These are phyloP conservation scores for Polyplosphaeria fusca DNA, from an alignment of 495 filamentous ascomycete species.

Conservation along the genomic window DNA sequence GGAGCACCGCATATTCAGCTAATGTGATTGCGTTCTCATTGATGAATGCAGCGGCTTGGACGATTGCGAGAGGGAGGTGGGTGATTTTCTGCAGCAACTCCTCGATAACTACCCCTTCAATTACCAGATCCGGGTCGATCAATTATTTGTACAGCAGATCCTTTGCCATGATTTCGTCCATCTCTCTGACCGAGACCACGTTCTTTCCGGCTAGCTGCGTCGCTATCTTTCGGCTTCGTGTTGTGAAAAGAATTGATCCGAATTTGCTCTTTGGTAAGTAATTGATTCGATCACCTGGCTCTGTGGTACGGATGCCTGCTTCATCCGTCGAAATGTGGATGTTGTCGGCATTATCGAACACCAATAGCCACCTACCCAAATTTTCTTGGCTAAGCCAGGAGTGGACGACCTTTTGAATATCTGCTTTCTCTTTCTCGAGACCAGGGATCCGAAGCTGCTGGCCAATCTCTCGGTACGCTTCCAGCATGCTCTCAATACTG, in stretches of 20 bases:
- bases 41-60: constrained; percentile 27
- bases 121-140: background rate
- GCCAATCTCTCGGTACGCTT: constrained; percentile 47
- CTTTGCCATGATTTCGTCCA: background rate
- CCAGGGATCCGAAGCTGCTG: constrained; percentile 13
- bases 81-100: constrained; percentile 5
- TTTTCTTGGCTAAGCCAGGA: constrained; percentile 36
- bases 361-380: constrained; percentile 28
- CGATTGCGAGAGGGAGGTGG: constrained; percentile 21
- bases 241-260: constrained; percentile 18
- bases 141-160: constrained; percentile 5
- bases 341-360: constrained; percentile 36
- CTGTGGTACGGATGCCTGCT: background rate
- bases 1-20: constrained; percentile 45
- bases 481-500: constrained; percentile 41
- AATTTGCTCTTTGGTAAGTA: constrained; percentile 4
- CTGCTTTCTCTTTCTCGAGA: constrained; percentile 27
- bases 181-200: constrained; percentile 1
- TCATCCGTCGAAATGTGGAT: background rate
- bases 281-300: background rate
- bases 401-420: constrained; percentile 37
- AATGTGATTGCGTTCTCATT: constrained; percentile 8
- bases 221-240: constrained; percentile 7
- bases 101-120: background rate
- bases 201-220: constrained; percentile 3